These are phyloP conservation scores for Cercis canadensis DNA, from an alignment of 306 rosid species.

Conservation along the genomic window DNA sequence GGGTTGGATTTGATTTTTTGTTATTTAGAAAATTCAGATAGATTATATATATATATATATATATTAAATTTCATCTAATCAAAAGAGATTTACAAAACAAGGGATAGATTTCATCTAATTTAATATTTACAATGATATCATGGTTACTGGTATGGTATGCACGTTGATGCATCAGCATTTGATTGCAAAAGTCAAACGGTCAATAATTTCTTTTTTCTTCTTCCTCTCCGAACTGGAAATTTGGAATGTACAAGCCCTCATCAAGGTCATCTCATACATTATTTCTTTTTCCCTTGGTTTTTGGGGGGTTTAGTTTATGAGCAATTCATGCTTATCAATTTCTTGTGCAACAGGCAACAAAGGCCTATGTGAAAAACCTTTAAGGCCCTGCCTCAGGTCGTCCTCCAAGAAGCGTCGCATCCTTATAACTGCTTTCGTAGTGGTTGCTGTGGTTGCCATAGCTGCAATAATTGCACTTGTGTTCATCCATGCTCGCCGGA, in stretches of 20 bases:
- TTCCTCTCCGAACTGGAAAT: no score
- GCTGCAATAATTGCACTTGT: slow-evolving; percentile 37
- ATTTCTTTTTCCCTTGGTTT: not conserved
- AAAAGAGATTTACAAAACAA: no score
- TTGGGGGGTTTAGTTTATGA: no score
- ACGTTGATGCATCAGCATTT: slow-evolving; percentile 19
- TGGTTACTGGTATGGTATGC: not conserved
- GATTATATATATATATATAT: no score
- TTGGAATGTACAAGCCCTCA: not conserved
- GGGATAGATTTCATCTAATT: no score
- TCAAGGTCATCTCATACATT: not conserved
- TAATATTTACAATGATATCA: not conserved
- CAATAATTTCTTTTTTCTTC: not conserved
- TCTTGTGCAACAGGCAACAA: slow-evolving; percentile 59
- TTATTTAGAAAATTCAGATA: not conserved
- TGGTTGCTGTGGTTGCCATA: slow-evolving; percentile 39
- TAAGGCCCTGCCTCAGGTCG: slow-evolving; percentile 54
- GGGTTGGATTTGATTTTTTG: not conserved
- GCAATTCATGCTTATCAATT: not conserved
- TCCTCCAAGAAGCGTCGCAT: slow-evolving; percentile 37
- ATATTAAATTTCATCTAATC: no score
- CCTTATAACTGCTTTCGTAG: slow-evolving; percentile 36
- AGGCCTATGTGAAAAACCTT: slow-evolving; percentile 74
- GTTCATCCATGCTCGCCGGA: slow-evolving; percentile 29
- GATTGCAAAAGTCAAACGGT: not conserved